Evolutionary conservation across 2,329 filamentous ascomycete species (phyloP), one percentile per base, ranked within the genome.

Genomic region (Stemphylium lycopersici): DNA sequence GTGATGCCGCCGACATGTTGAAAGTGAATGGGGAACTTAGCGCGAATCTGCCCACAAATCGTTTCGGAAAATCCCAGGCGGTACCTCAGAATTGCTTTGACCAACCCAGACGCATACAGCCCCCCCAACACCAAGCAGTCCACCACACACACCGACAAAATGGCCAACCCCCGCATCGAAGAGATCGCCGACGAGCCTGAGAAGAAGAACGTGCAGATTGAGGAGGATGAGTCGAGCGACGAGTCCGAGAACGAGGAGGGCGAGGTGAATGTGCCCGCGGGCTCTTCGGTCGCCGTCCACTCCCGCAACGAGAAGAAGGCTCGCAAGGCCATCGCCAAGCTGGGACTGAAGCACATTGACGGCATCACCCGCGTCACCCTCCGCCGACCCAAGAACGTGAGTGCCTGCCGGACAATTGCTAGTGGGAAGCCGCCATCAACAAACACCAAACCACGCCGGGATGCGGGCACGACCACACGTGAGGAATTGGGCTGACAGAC

Each of bases 261-360:
- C 61, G 85, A 87, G 76, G 79, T 83, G 71, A 83, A 79, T 77
- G 87, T 89, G 71, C 91, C 93, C 77, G 89, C 90, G 68, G 95
- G 93, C 76, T 90, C 92, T 74, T 87, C 89, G 65, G 90, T 93
- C 75, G 87, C 95, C 72, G 89, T 99, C 76, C 93, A 98, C 87
- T 96, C 91, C 77, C 92, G 95, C 80, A 98, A 98, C 84, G 95
- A 99, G 90, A 99, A 99, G 90, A 99, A 99, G 89, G 96, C 95
- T 73, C 90, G 95, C 83, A 99, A 99, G 87, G 92, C 93, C 75
- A 96, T 99, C 78, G 90, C 92, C 80, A 99, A 99, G 88, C 88
- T 98, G 76, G 93, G 96, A 78, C 84, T 99, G 77, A 95, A 91
- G 85, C 92, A 93, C 76, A 90, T 99, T 69, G 90, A 90, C 75